A percentile compares a stretch with the other conserved stretches of the same genome.
Evolutionary conservation across 192 early-diverging fungal species (phyloP).

Genomic region (Piromyces finnis): DNA sequence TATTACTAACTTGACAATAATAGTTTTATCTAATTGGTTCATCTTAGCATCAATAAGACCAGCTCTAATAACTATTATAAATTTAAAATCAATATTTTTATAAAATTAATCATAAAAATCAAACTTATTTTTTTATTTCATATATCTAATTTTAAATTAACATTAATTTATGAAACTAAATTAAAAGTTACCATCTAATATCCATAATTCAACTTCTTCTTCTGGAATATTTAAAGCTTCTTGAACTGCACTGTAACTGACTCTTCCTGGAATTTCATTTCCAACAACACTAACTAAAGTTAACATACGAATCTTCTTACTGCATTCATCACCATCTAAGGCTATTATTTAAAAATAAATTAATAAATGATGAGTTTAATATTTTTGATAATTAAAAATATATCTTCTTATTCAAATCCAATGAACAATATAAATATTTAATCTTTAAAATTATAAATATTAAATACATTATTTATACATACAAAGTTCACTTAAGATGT

Average conservation of each 20-base stretch:
- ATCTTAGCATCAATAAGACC: slow-evolving; percentile 87
- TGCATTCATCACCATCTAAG: neutral
- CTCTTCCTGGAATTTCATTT: neutral
- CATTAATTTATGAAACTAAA: no score
- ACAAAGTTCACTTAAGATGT: neutral
- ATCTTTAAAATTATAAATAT: no score
- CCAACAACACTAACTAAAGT: neutral
- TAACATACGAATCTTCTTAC: neutral
- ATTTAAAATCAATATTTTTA: no score
- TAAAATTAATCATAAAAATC: no score
- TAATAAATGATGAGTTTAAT: neutral
- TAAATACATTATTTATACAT: no score
- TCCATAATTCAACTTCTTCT: neutral
- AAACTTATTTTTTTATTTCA: no score
- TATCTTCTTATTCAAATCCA: no score
- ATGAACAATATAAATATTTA: no score
- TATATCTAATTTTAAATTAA: no score
- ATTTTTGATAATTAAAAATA: no score
- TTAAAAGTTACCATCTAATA: neutral
- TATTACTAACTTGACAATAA: slow-evolving; percentile 32
- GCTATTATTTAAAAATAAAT: neutral
- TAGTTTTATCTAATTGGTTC: slow-evolving; percentile 71
- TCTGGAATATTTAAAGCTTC: neutral
- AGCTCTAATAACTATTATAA: slow-evolving; percentile 47
- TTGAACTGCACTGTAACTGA: neutral